phyloP scores from a whole-genome alignment of 345 rosid species.

The Hibiscus syriacus region DNA sequence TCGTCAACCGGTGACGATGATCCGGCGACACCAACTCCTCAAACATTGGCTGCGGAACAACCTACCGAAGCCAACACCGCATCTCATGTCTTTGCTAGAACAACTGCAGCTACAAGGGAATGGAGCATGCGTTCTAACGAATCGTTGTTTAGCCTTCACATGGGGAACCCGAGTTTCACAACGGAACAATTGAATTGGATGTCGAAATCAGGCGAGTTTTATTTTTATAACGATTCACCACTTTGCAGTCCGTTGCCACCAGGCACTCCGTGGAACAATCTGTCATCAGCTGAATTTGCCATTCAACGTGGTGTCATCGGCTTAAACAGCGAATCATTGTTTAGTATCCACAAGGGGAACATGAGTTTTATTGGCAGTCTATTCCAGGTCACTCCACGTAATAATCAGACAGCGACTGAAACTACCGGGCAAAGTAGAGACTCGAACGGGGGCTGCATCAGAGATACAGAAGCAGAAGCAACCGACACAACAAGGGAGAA shows the following conservation, averaged over 20 bases:
- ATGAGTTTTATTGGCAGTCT: slow-evolving; percentile 54
- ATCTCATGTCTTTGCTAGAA: slow-evolving; percentile 47
- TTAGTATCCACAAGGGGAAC: slow-evolving; percentile 74
- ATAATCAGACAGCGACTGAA: slow-evolving; percentile 25
- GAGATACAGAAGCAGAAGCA: slow-evolving; percentile 31
- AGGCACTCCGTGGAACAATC: too few species aligned
- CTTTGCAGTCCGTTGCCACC: neutral
- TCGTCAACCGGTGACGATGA: too few species aligned
- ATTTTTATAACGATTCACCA: neutral
- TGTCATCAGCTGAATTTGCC: too few species aligned
- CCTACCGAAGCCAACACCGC: slow-evolving; percentile 38
- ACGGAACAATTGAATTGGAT: slow-evolving; percentile 29
- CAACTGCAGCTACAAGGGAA: slow-evolving; percentile 40
- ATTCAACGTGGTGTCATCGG: too few species aligned
- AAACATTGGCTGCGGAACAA: slow-evolving; percentile 47
- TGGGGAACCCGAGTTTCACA: slow-evolving; percentile 67
- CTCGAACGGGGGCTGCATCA: slow-evolving; percentile 16
- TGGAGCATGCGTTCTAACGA: slow-evolving; percentile 40
- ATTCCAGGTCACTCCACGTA: slow-evolving; percentile 14
- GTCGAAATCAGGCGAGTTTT: neutral
- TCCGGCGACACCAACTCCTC: slow-evolving; percentile 37
- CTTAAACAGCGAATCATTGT: slow-evolving; percentile 32
- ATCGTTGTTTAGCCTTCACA: slow-evolving; percentile 73
- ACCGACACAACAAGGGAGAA: slow-evolving; percentile 47
- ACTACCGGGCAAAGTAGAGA: slow-evolving; percentile 10